Base-by-base conservation (phyloP, 163 green algal species). In the Chlamydomonas reinhardtii region DNA sequence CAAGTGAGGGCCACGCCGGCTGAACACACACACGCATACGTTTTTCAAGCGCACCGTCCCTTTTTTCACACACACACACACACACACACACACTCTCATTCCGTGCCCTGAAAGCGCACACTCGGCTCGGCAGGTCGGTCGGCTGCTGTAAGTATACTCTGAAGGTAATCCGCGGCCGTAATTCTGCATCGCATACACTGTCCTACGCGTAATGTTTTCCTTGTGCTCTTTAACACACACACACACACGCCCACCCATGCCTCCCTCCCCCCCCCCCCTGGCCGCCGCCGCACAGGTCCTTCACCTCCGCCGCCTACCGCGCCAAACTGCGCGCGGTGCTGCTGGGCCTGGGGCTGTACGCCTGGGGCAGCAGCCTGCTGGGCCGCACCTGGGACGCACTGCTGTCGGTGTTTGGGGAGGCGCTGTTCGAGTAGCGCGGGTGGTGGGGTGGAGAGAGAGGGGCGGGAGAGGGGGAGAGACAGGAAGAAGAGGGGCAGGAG, bases 361-460 rank as follows among this genome's bases (percentile, higher is more conserved):
- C 52, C 14, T 71, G 34, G 79, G 20, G 69, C 34, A 48, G 37
- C 11, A 27, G 54, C 25, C 12, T 86, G 32, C 32, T 72, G 52
- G 68, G 69, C 0, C 79, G 79, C 54, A 61, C 56, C 12, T 65
- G 72, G 69, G 79, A 75, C 3, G 72, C 79, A 25, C 8, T 86
- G 32, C 43, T 86, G 54, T 17, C 16, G 0, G 43, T 86, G 34
- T 37, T 86, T 1, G 82, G 59, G 32, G 73, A 88, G 82, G 82
- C 72, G 73, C 72, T 82, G 59, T 88, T 81, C 61, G 61, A 76
- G 64, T 74, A 43, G 31, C 24, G 25, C 4, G 62, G 62, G 24
- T 0, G 59, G 4, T n/a, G 0, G 59, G 20, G 22, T 19, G 19
- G 59, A 1, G 9, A 29, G 59, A 1, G 4, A 4, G 59, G 2